Evolutionary conservation across 768 basidiomycete genomes (phyloP).

Genomic region (Cystobasidium tubakii): DNA sequence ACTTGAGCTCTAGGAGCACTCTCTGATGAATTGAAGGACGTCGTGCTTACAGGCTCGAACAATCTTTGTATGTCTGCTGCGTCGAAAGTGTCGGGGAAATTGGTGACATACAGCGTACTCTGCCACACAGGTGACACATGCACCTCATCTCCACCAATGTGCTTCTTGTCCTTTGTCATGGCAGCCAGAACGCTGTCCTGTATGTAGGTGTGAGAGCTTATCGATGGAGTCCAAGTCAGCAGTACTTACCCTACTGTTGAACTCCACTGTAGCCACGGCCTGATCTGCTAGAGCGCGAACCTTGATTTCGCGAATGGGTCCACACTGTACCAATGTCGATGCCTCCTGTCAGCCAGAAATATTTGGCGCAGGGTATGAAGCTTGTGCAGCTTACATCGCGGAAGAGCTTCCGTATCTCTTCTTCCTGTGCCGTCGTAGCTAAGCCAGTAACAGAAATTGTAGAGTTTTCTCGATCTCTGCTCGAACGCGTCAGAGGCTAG

Average conservation of each 20-base stretch:
- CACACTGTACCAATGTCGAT: too few relatives aligned
- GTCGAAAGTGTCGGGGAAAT: constrained; percentile 80
- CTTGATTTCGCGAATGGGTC: constrained; percentile 75
- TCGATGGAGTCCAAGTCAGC: not conserved
- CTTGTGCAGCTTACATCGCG: constrained; percentile 65
- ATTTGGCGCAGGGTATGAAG: not conserved
- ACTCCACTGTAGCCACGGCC: constrained; percentile 82
- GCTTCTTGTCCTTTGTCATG: constrained; percentile 90
- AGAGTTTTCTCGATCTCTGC: constrained; percentile 82
- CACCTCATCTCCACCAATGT: constrained; percentile 67
- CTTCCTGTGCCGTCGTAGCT: constrained; percentile 57
- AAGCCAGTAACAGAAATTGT: constrained; percentile 81
- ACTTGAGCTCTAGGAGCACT: too few relatives aligned
- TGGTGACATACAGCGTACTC: constrained; percentile 90
- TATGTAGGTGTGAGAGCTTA: constrained; percentile 4
- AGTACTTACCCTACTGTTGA: constrained; percentile 59
- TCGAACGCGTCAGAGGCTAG: not conserved
- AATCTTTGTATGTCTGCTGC: constrained; percentile 68
- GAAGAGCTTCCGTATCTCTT: constrained; percentile 68
- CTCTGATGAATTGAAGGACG: not conserved
- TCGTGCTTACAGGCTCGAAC: constrained; percentile 63
- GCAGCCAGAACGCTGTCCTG: constrained; percentile 78
- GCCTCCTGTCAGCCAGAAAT: not conserved
- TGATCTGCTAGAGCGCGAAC: constrained; percentile 60
- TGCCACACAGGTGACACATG: constrained; percentile 85